Percentiles rank a stretch among this genome's conserved stretches.
phyloP scores from a whole-genome alignment of 1,284 basidiomycete genomes.

The Pseudozyma hubeiensis region DNA sequence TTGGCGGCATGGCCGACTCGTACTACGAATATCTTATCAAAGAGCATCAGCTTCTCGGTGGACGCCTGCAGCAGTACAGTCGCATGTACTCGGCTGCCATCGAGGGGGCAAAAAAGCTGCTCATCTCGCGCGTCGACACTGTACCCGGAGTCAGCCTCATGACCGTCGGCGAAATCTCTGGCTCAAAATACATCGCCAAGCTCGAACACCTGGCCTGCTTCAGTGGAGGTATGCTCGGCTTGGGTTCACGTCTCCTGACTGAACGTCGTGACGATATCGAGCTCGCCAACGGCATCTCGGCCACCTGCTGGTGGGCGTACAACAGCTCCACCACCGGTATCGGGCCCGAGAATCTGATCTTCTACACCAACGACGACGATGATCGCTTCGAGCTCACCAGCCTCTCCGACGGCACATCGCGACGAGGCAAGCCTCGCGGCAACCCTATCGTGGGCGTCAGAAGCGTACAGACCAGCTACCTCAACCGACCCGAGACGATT shows the following conservation, averaged over 20 bases:
- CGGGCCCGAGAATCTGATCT: slow-evolving; percentile 63
- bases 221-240: slow-evolving; percentile 73
- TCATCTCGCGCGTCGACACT: slow-evolving; percentile 70
- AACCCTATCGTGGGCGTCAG: slow-evolving; percentile 64
- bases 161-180: slow-evolving; percentile 54
- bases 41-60: slow-evolving; percentile 71
- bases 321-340: slow-evolving; percentile 66
- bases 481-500: slow-evolving; percentile 73
- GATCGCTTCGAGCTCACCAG: slow-evolving; percentile 53
- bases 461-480: slow-evolving; percentile 45
- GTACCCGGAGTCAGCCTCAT: slow-evolving; percentile 70
- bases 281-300: slow-evolving; percentile 70
- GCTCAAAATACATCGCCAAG: slow-evolving; percentile 41
- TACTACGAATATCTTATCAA: slow-evolving; percentile 75
- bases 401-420: slow-evolving; percentile 45
- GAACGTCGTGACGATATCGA: slow-evolving; percentile 70
- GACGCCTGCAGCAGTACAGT: slow-evolving; percentile 70
- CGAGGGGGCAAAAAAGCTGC: slow-evolving; percentile 70
- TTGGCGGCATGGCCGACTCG: slow-evolving; percentile 71
- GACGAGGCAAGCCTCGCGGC: slow-evolving; percentile 52
- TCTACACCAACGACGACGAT: slow-evolving; percentile 54
- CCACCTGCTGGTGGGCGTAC: slow-evolving; percentile 72
- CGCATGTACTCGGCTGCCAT: slow-evolving; percentile 71
- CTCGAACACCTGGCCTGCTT: slow-evolving; percentile 72
- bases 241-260: slow-evolving; percentile 71